Percentiles rank a stretch among this genome's conserved stretches.
Evolutionary conservation across 148 eudicot genomes (phyloP).

Genomic region (Spergularia bocconei): DNA sequence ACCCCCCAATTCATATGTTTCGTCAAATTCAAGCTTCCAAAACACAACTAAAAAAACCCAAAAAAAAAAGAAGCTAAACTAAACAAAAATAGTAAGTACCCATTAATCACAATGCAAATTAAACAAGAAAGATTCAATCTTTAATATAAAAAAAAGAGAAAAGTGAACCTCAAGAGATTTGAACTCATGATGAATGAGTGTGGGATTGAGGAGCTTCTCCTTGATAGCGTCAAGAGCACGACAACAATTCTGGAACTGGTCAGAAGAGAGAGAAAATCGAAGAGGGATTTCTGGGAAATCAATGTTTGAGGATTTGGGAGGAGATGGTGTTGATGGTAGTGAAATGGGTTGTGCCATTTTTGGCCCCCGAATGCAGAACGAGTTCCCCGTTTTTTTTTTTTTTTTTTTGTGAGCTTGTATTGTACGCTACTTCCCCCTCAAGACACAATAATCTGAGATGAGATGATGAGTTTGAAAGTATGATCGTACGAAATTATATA

Average conservation of each 20-base stretch:
- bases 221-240: slow-evolving; percentile 53
- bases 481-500: too few relatives aligned
- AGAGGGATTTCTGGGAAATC: slow-evolving; percentile 37
- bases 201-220: slow-evolving; percentile 37
- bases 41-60: not conserved
- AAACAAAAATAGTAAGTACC: not conserved
- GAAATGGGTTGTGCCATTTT: slow-evolving; percentile 47
- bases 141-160: not conserved
- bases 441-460: too few relatives aligned
- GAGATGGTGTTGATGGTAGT: slow-evolving; percentile 26
- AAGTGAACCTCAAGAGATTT: slow-evolving; percentile 47
- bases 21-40: too few relatives aligned
- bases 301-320: slow-evolving; percentile 10
- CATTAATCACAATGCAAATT: not conserved
- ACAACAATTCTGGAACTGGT: slow-evolving; percentile 50
- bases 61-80: not conserved
- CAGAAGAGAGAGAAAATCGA: slow-evolving; percentile 38
- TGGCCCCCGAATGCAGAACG: slow-evolving; percentile 38
- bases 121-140: not conserved
- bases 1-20: too few relatives aligned
- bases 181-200: slow-evolving; percentile 55
- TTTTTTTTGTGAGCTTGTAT: not conserved
- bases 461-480: too few relatives aligned
- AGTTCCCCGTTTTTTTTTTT: slow-evolving; percentile 24
- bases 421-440: too few relatives aligned